Conservation (phyloP, 2,329 filamentous ascomycete genomes). For the Claviceps sp. region DNA sequence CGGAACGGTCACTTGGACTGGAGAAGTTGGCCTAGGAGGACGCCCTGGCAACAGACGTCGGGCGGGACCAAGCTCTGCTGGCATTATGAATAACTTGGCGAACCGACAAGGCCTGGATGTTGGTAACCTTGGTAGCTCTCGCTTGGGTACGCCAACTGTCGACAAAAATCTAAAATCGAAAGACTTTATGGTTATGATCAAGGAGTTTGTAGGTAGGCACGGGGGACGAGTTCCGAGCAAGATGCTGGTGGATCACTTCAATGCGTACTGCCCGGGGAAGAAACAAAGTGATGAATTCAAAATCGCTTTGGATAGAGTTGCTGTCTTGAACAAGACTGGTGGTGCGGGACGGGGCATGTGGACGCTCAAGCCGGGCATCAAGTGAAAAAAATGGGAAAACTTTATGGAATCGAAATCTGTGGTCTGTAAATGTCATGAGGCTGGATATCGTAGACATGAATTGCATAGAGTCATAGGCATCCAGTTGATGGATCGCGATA, state of each 20-base stretch:
- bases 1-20: slow-evolving; percentile 89
- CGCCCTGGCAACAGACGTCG: slow-evolving; percentile 45
- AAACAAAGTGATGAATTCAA: slow-evolving; percentile 71
- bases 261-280: slow-evolving; percentile 52
- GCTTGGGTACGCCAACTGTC: slow-evolving; percentile 29
- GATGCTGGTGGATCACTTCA: slow-evolving; percentile 82
- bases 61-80: slow-evolving; percentile 38
- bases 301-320: slow-evolving; percentile 63
- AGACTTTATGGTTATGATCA: slow-evolving; percentile 60
- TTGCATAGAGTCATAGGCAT: background rate
- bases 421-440: background rate
- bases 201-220: slow-evolving; percentile 63
- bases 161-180: slow-evolving; percentile 34
- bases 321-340: slow-evolving; percentile 49
- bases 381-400: slow-evolving; percentile 6
- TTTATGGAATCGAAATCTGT: background rate
- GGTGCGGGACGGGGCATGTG: slow-evolving; percentile 40
- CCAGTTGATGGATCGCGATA: background rate
- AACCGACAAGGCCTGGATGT: slow-evolving; percentile 39
- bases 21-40: slow-evolving; percentile 65
- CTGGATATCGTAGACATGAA: background rate
- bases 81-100: slow-evolving; percentile 43
- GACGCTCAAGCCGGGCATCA: slow-evolving; percentile 28
- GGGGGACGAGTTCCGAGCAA: slow-evolving; percentile 71
- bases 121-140: slow-evolving; percentile 30